Evolutionary conservation across 2,329 filamentous ascomycete genomes (phyloP).

Genomic region (Diaporthe ilicicola): DNA sequence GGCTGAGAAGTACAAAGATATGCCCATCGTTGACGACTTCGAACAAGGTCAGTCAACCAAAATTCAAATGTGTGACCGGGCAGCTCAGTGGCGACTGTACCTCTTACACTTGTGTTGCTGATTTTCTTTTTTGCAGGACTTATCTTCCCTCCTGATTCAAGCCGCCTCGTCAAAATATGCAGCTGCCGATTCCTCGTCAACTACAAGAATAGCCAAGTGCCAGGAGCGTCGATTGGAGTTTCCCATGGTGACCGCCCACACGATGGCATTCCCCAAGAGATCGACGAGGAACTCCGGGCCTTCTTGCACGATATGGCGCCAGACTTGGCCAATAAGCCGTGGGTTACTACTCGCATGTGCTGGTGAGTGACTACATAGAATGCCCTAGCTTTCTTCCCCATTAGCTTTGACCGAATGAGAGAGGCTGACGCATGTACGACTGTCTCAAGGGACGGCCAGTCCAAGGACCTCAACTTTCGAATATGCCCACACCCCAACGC

Average conservation of each 20-base stretch:
- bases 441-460: conserved; percentile 41
- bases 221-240: background rate
- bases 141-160: background rate
- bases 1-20: background rate
- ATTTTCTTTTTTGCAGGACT: background rate
- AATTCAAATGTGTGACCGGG: fast-evolving
- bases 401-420: fast-evolving
- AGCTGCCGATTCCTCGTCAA: background rate
- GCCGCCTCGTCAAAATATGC: background rate
- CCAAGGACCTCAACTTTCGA: conserved; percentile 41
- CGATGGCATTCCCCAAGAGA: conserved; percentile 46
- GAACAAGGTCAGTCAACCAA: background rate
- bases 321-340: conserved; percentile 56
- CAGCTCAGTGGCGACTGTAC: fast-evolving
- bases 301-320: conserved; percentile 61
- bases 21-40: background rate
- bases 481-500: conserved; percentile 34
- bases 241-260: background rate
- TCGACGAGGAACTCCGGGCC: conserved; percentile 58
- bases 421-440: background rate
- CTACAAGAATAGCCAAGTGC: background rate
- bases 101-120: background rate
- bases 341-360: conserved; percentile 58
- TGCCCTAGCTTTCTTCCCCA: background rate
- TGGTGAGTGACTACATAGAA: conserved; percentile 54